phyloP scores from a whole-genome alignment of 768 basidiomycete genomes.

The Termitomyces sp. region DNA sequence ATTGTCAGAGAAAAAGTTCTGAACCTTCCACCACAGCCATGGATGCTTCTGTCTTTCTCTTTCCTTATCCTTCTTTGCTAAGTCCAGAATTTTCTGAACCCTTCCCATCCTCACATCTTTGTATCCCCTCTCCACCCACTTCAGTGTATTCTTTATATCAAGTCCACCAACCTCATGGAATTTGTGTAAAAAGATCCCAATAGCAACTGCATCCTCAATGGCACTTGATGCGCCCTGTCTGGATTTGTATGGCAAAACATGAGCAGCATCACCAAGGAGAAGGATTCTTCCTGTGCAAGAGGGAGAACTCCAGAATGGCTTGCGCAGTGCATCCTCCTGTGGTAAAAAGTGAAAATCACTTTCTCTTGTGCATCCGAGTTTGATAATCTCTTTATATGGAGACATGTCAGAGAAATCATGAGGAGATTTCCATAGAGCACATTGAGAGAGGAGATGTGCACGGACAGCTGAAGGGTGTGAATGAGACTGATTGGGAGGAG shows the following conservation, averaged over 20 bases:
- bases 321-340: conserved; percentile 27
- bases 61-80: conserved; percentile 23
- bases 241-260: conserved; percentile 36
- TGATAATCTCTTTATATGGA: conserved; percentile 24
- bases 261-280: conserved; percentile 38
- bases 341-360: conserved; percentile 27
- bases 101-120: neutral
- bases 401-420: conserved; percentile 19
- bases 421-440: conserved; percentile 30
- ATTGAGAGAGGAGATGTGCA: conserved; percentile 25
- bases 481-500: conserved; percentile 20
- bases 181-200: conserved; percentile 6
- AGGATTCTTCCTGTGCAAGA: conserved; percentile 27
- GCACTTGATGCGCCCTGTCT: conserved; percentile 39
- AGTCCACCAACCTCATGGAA: too few species aligned
- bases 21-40: conserved; percentile 24
- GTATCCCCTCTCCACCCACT: neutral
- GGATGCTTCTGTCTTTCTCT: conserved; percentile 21
- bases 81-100: conserved; percentile 21
- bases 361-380: conserved; percentile 21
- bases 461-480: conserved; percentile 18
- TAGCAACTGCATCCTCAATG: conserved; percentile 32
- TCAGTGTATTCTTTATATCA: neutral
- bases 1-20: conserved; percentile 27
- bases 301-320: conserved; percentile 29